A percentile compares a stretch with the other conserved stretches of the same genome.
These are phyloP conservation scores for Zygotorulaspora florentina DNA, from an alignment of 805 yeast genomes.

Conservation along the genomic window DNA sequence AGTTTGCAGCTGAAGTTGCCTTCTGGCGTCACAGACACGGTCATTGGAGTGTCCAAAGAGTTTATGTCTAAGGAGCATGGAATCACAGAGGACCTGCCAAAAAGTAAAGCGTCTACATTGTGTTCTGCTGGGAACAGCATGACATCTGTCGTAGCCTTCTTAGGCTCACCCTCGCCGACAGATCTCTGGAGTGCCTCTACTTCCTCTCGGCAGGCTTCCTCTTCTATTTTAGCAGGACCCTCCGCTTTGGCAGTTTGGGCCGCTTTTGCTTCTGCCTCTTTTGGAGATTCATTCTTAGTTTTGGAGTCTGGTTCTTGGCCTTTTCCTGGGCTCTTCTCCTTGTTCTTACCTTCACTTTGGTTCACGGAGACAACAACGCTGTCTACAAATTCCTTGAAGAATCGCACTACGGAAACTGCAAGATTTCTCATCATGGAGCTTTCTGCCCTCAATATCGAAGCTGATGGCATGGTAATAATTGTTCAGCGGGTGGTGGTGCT, in stretches of 20 bases:
- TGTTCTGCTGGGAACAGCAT: constrained; percentile 24
- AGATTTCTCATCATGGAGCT: constrained; percentile 7
- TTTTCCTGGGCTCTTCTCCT: neutral
- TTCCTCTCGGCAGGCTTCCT: neutral
- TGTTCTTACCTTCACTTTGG: neutral
- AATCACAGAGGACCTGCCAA: constrained; percentile 19
- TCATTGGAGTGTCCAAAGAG: constrained; percentile 22
- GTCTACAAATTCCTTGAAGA: constrained; percentile 16
- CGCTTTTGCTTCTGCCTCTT: neutral
- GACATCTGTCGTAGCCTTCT: no score
- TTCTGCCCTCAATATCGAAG: constrained; percentile 11
- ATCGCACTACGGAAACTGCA: constrained; percentile 6
- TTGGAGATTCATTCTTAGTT: neutral
- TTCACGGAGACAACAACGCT: constrained; percentile 11
- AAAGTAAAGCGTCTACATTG: constrained; percentile 21
- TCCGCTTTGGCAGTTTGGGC: neutral
- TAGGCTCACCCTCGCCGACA: no score
- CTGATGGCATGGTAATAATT: constrained; percentile 7
- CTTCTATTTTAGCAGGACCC: neutral
- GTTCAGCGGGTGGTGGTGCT: neutral
- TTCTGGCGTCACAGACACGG: constrained; percentile 21
- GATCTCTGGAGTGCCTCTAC: neutral
- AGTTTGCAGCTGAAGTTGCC: constrained; percentile 22
- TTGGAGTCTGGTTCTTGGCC: constrained; percentile 1
- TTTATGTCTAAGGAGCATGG: constrained; percentile 29